Evolutionary conservation across 441 rosid genomes (phyloP).

Genomic region (Adansonia gregorii): DNA sequence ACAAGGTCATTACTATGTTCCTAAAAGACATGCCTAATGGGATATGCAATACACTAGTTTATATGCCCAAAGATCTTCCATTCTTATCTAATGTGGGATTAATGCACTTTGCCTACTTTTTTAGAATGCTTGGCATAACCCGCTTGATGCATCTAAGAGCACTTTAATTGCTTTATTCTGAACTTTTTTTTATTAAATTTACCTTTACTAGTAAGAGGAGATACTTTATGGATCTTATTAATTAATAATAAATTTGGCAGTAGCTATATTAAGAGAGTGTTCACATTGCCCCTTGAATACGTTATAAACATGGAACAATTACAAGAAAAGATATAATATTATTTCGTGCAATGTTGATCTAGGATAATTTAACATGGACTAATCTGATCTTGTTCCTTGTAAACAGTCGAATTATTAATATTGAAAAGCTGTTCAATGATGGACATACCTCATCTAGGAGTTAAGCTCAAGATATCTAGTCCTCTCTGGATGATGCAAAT

Average conservation of each 20-base stretch:
- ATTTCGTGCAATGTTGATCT: not conserved
- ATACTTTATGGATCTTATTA: not conserved
- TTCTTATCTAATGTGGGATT: too few species aligned
- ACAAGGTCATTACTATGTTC: too few species aligned
- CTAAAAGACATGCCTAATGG: too few species aligned
- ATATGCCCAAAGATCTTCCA: too few species aligned
- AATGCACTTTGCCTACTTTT: too few species aligned
- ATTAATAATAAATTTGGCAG: not conserved
- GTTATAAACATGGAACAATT: not conserved
- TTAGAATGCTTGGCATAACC: too few species aligned
- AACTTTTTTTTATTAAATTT: too few species aligned
- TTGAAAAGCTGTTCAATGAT: not conserved
- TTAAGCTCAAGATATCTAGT: not conserved
- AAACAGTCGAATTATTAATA: not conserved
- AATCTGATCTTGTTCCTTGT: not conserved
- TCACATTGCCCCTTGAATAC: not conserved
- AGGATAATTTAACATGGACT: not conserved
- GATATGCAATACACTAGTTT: too few species aligned
- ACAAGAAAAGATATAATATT: not conserved
- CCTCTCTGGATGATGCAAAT: not conserved
- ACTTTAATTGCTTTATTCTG: too few species aligned
- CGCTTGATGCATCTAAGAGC: too few species aligned
- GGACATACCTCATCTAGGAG: not conserved
- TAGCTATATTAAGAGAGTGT: not conserved
- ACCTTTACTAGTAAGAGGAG: too few species aligned